These are phyloP conservation scores for Rhodotorula sp. DNA, from an alignment of 1,284 basidiomycete genomes.

Conservation along the genomic window DNA sequence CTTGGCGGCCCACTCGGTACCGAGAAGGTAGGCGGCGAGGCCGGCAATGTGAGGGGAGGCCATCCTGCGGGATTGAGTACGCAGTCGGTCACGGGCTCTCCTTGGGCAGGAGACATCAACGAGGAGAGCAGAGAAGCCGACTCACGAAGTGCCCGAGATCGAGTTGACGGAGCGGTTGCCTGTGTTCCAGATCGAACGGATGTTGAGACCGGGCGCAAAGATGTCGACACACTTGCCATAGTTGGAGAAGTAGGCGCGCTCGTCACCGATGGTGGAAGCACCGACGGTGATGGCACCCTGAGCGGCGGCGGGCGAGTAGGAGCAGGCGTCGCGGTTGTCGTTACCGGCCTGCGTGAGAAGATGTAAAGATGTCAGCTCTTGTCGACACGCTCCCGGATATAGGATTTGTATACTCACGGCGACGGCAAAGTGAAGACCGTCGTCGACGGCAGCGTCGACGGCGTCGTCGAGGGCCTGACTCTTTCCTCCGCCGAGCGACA, in stretches of 20 bases:
- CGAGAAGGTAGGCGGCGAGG: slow-evolving; percentile 77
- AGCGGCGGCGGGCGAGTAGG: slow-evolving; percentile 74
- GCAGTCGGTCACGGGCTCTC: not conserved
- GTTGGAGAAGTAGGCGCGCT: slow-evolving; percentile 76
- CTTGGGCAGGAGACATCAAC: too few relatives aligned
- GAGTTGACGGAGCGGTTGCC: slow-evolving; percentile 62
- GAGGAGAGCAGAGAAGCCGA: slow-evolving; percentile 5
- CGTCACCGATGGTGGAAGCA: slow-evolving; percentile 74
- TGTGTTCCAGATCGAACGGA: slow-evolving; percentile 67
- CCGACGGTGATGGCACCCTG: slow-evolving; percentile 79
- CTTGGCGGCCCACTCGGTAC: slow-evolving; percentile 45
- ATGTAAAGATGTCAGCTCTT: not conserved
- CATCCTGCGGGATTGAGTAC: slow-evolving; percentile 57
- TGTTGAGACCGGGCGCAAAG: slow-evolving; percentile 69
- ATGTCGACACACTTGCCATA: slow-evolving; percentile 60
- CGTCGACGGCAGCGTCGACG: slow-evolving; percentile 78
- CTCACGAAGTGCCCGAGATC: slow-evolving; percentile 58
- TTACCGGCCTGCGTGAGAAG: slow-evolving; percentile 48
- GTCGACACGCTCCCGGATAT: not conserved
- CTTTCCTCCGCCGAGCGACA: slow-evolving; percentile 96
- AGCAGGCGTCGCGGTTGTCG: slow-evolving; percentile 70
- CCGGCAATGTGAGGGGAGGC: slow-evolving; percentile 65
- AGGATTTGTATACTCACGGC: slow-evolving; percentile 51
- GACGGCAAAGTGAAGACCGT: slow-evolving; percentile 90
- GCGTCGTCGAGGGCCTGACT: slow-evolving; percentile 80